Evolutionary conservation across 257 asterid genomes (phyloP), one percentile per base, ranked within the genome.

Genomic region (Henckelia pumila): DNA sequence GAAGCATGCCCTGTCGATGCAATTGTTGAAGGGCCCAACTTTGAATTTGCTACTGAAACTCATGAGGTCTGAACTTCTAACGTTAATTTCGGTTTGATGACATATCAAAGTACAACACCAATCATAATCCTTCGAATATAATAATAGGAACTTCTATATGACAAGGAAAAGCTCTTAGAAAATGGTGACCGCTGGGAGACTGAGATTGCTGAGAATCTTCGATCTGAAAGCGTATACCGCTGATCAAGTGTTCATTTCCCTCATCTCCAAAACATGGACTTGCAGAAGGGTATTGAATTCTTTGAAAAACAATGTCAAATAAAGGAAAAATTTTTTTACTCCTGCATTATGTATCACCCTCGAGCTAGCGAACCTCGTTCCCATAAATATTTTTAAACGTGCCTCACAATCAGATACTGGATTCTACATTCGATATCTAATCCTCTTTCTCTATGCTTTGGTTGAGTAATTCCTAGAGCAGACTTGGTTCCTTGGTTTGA

Each of bases 1-100:
- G 98, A 92, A 76, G 96, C 98, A 21, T 92, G 96, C 75, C 98
- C 98, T 14, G 96, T 92, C 9, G 96, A 92, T 79, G 98, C 98
- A 79, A 92, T 92, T 58, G 98, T 92, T 55, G 96, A 92, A 81
- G 96, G 98, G 37, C 98, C 96, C 76, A 89, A 92, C 86, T 92
- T 89, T 29, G 98, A 89, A 67, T 92, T 89, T 20, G 95, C 96
- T n/a, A 92, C 96, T 17, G 55, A 47, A 47, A 47, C 55, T 5
- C 55, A 47, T 5, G 55, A 47, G 55, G 55, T 47, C 8, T 0
- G 95, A 92, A 16, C 8, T 47, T 47, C 8, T 14, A 47, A 47
- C 55, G 16, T 47, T 47, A 47, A 47, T 47, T 47, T 47, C 1
- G 52, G 19, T 40, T 47, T 17, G 19, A 16, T 2, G 20, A 17